Evolutionary conservation across 2,329 filamentous ascomycete species (phyloP).

Genomic region (Claviceps monticola): DNA sequence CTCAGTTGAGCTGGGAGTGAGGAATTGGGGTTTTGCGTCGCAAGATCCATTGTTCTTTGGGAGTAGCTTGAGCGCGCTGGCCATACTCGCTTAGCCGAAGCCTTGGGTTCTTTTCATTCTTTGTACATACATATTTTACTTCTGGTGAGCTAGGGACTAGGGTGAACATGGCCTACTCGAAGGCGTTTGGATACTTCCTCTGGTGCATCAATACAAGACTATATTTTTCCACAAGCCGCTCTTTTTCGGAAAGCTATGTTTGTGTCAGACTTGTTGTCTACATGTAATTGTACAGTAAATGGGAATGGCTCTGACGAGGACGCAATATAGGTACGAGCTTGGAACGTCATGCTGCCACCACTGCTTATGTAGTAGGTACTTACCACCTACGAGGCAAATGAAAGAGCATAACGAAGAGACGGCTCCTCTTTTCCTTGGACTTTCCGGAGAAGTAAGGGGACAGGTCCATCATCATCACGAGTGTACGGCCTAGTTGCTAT

Average conservation of each 20-base stretch:
- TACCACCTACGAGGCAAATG: no score
- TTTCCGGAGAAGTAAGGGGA: no score
- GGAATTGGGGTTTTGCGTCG: background rate
- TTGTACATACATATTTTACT: slow-evolving; percentile 1
- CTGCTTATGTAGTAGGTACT: no score
- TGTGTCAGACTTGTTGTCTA: no score
- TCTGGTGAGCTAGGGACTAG: background rate
- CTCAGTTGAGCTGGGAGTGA: background rate
- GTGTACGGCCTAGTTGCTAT: no score
- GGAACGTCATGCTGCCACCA: no score
- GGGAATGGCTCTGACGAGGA: no score
- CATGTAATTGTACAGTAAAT: no score
- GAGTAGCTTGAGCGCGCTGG: background rate
- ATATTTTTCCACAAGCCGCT: background rate
- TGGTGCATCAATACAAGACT: background rate
- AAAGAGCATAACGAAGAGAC: no score
- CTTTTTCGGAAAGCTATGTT: background rate
- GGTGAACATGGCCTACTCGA: background rate
- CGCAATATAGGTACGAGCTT: no score
- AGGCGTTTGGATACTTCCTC: background rate
- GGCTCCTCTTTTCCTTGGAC: no score
- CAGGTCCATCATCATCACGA: no score
- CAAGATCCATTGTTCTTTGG: background rate
- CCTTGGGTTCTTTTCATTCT: background rate
- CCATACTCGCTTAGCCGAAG: background rate